Conservation (phyloP, 257 asterid species). For the Solanum corneliomulleri region DNA sequence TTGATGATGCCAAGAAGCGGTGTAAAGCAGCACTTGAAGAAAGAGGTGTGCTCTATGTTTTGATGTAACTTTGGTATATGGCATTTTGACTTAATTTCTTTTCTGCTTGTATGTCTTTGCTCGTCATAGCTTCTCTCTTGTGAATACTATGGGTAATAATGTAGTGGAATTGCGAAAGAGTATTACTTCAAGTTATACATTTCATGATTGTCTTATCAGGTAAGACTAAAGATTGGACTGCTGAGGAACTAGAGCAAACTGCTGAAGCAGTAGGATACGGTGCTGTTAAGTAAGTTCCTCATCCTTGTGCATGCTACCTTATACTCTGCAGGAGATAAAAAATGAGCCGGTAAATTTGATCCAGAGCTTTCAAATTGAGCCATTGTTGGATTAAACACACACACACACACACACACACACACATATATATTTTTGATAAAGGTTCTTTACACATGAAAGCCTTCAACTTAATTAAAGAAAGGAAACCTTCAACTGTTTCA, state of each 20-base stretch:
- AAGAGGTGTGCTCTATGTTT: slow-evolving; percentile 41
- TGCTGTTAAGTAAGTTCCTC: slow-evolving; percentile 69
- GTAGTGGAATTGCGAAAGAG: neutral
- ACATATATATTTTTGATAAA: neutral
- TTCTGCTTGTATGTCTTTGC: neutral
- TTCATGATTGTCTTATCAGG: slow-evolving; percentile 33
- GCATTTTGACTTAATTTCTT: neutral
- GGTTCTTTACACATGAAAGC: neutral
- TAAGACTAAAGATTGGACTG: slow-evolving; percentile 64
- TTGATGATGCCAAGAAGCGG: slow-evolving; percentile 80
- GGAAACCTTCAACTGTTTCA: neutral
- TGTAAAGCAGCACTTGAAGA: slow-evolving; percentile 62
- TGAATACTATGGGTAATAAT: neutral
- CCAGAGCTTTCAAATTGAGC: neutral
- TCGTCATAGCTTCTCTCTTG: neutral
- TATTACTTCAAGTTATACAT: neutral
- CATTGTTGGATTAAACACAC: neutral
- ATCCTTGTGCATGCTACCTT: neutral
- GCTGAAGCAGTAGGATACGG: slow-evolving; percentile 99
- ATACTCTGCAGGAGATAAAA: neutral
- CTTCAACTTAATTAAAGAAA: neutral
- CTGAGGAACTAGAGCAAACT: slow-evolving; percentile 79
- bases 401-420: too few relatives aligned
- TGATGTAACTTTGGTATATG: neutral
- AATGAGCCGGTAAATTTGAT: neutral